Evolutionary conservation across 345 rosid genomes (phyloP), one percentile per base, ranked within the genome.

Genomic region (Orychophragmus violaceus): DNA sequence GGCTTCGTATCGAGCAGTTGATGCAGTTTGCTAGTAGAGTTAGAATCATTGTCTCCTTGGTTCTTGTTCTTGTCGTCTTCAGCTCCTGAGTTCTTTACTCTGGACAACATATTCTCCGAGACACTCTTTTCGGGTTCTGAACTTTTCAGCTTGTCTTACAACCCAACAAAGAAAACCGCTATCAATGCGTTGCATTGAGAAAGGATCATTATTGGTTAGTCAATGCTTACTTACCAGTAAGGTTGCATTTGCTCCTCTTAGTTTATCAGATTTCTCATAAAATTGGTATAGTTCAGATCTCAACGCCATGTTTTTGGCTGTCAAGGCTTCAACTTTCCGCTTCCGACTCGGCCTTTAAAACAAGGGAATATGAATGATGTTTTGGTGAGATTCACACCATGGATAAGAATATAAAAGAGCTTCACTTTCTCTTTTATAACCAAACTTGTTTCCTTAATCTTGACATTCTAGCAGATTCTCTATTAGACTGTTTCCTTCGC

Each of bases 401-500:
- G 7, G 25, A 22, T 11, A 30, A 12, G 5, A 52, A 41, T 10
- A n/a, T 12, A 49, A 35, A 2, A 8, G 17, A 70, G 45, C 11
- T 52, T 54, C 8, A 41, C 12, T 42, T n/a, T 62, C 32, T 42
- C 8, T 35, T 61, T 14, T 8, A 39, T 30, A 57, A 65, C 9
- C 39, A 51, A 22, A 89, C 98, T 96, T 93, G 97, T 80, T 90
- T 93, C 79, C 96, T 86, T 75, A 93, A 71, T 77, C 98, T 85
- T 60, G 98, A 93, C 59, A 97, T 85, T 75, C 97, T 80, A 45
- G 97, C 98, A 53, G 98, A 93, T 76, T 93, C 98, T 72, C 96
- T 75, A 73, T 93, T 93, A 4, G 98, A 93, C 69, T 90, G 98
- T 68, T 92, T 92, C 66, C 98, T 82, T 82, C 83, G 89, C 80